Percentiles rank a stretch among this genome's conserved stretches.
Conservation (phyloP, 2,329 filamentous ascomycete species). For the Diplocarpon rosae region DNA sequence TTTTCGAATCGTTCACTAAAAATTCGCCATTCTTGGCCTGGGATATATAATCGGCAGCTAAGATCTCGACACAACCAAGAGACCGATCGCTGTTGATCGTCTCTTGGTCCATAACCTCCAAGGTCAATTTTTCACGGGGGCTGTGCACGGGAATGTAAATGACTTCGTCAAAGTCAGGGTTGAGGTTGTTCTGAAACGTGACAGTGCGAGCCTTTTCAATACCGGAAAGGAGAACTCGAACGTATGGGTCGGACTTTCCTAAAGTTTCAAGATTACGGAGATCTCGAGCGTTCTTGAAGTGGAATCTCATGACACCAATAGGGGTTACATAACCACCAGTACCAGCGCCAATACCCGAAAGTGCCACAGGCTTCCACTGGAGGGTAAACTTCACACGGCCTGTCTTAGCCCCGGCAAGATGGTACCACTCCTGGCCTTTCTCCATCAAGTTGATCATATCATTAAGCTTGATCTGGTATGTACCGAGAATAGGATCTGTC, state of each 20-base stretch:
- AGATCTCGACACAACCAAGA: constrained; percentile 69
- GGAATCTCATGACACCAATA: constrained; percentile 88
- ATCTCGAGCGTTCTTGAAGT: constrained; percentile 73
- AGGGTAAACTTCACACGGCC: constrained; percentile 84
- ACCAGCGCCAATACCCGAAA: constrained; percentile 65
- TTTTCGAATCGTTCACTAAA: constrained; percentile 65
- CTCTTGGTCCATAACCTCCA: constrained; percentile 97
- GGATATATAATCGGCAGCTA: constrained; percentile 65
- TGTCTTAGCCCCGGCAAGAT: constrained; percentile 66
- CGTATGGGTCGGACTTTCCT: constrained; percentile 95
- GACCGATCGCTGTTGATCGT: constrained; percentile 83
- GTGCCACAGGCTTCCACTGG: constrained; percentile 89
- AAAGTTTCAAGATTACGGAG: constrained; percentile 89
- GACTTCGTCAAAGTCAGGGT: constrained; percentile 92
- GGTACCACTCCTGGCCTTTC: constrained; percentile 95
- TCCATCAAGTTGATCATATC: constrained; percentile 85
- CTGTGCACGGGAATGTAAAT: constrained; percentile 89
- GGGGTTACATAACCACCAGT: constrained; percentile 87
- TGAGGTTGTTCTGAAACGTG: constrained; percentile 90
- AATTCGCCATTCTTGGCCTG: constrained; percentile 76
- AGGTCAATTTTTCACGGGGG: constrained; percentile 65
- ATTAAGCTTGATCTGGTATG: constrained; percentile 89
- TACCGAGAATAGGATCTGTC: constrained; percentile 74
- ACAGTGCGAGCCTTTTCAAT: constrained; percentile 87
- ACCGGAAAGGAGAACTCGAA: constrained; percentile 76